Conservation (phyloP, 2,329 filamentous ascomycete genomes). For the Neofusicoccum cordaticola region DNA sequence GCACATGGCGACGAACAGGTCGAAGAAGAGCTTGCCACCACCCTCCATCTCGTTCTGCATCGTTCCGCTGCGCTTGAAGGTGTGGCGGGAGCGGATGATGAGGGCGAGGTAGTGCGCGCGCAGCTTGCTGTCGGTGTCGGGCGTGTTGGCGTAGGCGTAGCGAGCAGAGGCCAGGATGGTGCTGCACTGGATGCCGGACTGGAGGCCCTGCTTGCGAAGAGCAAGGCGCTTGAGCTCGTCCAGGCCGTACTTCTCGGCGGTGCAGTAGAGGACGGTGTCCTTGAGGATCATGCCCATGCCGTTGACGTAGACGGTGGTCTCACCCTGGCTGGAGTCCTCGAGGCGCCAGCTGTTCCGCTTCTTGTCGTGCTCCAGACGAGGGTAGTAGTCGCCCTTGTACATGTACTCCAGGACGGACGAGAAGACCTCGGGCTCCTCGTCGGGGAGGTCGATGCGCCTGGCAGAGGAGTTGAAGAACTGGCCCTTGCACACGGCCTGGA, state of each 20-base stretch:
- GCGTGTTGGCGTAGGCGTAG: conserved; percentile 84
- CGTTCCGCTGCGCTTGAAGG: conserved; percentile 89
- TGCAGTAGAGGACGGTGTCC: conserved; percentile 88
- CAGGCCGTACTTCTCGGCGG: conserved; percentile 78
- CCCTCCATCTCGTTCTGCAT: conserved; percentile 95
- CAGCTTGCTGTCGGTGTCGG: conserved; percentile 85
- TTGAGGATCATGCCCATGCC: conserved; percentile 61
- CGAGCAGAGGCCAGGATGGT: conserved; percentile 85
- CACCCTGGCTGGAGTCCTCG: conserved; percentile 56
- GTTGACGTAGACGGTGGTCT: conserved; percentile 61
- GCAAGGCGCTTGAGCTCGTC: conserved; percentile 81
- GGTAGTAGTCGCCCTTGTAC: conserved; percentile 92
- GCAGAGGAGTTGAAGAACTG: conserved; percentile 60
- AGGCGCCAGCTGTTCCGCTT: conserved; percentile 76
- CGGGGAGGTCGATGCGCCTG: conserved; percentile 75
- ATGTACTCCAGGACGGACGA: conserved; percentile 87
- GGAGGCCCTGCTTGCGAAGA: conserved; percentile 84
- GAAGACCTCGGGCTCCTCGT: conserved; percentile 88
- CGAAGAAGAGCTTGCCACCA: conserved; percentile 86
- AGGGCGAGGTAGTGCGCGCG: conserved; percentile 88
- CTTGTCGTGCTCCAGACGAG: conserved; percentile 78
- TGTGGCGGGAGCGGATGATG: conserved; percentile 82
- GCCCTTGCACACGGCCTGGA: conserved; percentile 61
- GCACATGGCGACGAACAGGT: conserved; percentile 87
- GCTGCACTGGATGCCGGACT: conserved; percentile 77